Evolutionary conservation across 164 flowering plant genomes (phyloP), one percentile per base, ranked within the genome.

Genomic region (Umbilicus rupestris): DNA sequence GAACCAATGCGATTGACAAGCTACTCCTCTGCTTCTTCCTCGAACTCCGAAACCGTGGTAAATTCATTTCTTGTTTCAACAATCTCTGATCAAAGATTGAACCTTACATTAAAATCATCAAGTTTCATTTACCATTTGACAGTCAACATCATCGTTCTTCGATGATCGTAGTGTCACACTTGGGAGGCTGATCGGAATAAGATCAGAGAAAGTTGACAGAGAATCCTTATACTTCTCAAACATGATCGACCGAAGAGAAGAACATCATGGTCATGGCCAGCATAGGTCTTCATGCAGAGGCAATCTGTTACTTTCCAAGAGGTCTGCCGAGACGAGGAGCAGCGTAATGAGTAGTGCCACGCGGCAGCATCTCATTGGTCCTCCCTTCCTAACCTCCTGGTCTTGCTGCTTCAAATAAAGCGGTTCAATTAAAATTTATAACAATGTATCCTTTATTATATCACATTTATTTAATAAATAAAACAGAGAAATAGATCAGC

Each of bases 71-170:
- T n/a, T n/a, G n/a, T n/a, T n/a, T n/a, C n/a, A n/a, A n/a, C n/a
- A n/a, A 10, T 28, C 39, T 8, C 33, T 33, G 16, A 30, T 59
- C 55, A 28, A 59, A 26, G 8, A 58, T 31, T 62, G 2, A 30
- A 62, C 14, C 7, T 0, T 52, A 24, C 29, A 24, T 26, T 20
- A 47, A 3, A 26, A 47, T 22, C 22, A 22, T 47, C 55, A 19
- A 50, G 15, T 22, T 7, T 24, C 12, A 10, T 60, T 31, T 31
- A 29, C 29, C 4, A 2, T 60, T 31, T 26, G 45, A 19, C 82
- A 87, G 92, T 87, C 96, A 3, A 77, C 88, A 49, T 78, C 79
- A 62, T 86, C 96, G 44, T 89, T 87, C 82, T 89, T 85, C 74
- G 85, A 77, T 72, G 96, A 86, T 64, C 64, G 67, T 14, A 89